Evolutionary conservation across 2,329 filamentous ascomycete genomes (phyloP).

Genomic region (Metarhizium brunneum): DNA sequence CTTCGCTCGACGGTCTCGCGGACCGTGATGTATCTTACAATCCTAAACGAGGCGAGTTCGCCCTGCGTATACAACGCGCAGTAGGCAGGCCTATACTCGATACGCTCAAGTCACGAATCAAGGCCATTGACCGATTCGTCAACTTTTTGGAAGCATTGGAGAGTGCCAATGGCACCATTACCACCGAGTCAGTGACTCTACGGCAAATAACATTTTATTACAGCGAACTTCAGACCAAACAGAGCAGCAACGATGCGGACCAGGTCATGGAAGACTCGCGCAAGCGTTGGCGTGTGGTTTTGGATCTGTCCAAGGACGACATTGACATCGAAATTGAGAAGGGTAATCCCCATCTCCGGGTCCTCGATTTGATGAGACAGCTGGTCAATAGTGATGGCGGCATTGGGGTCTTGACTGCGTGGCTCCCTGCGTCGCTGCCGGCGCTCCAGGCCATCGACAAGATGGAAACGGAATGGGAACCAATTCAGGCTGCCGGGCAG

Average conservation of each 20-base stretch:
- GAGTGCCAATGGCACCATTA: conserved; percentile 42
- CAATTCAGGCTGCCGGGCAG: conserved; percentile 29
- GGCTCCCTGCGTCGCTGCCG: conserved; percentile 52
- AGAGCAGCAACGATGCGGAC: not conserved
- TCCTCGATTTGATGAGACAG: conserved; percentile 47
- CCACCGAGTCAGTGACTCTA: conserved; percentile 51
- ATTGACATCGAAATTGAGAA: conserved; percentile 51
- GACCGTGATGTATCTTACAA: conserved; percentile 57
- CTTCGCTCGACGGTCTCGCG: conserved; percentile 42
- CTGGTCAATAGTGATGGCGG: conserved; percentile 46
- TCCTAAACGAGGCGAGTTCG: conserved; percentile 49
- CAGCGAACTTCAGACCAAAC: conserved; percentile 20
- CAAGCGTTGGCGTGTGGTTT: conserved; percentile 40
- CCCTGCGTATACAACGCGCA: conserved; percentile 47
- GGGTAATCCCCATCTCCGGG: conserved; percentile 58
- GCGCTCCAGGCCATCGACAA: conserved; percentile 52
- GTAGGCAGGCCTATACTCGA: conserved; percentile 51
- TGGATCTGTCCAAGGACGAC: conserved; percentile 45
- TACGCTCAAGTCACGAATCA: conserved; percentile 49
- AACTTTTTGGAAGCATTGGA: conserved; percentile 59
- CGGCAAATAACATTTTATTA: conserved; percentile 63
- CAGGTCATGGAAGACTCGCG: conserved; percentile 6
- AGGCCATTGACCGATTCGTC: conserved; percentile 61
- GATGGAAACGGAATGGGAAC: conserved; percentile 47
- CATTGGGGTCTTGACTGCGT: conserved; percentile 44